A percentile compares a stretch with the other conserved stretches of the same genome.
Evolutionary conservation across 2,329 filamentous ascomycete genomes (phyloP).

Genomic region (Penicillium palitans): DNA sequence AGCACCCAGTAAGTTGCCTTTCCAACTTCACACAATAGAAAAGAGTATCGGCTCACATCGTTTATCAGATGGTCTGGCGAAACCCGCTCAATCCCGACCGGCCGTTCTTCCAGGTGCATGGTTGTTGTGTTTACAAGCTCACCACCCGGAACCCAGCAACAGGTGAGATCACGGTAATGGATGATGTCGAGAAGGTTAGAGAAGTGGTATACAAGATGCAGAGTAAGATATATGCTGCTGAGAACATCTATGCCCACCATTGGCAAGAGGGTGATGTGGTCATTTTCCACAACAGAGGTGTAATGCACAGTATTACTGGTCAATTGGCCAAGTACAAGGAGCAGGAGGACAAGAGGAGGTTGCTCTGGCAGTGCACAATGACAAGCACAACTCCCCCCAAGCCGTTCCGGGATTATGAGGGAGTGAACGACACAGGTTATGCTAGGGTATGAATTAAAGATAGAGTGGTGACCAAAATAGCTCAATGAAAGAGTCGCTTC

Average conservation of each 20-base stretch:
- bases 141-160: conserved; percentile 9
- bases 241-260: conserved; percentile 18
- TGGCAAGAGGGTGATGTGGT: conserved; percentile 17
- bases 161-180: conserved; percentile 9
- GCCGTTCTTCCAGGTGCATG: conserved; percentile 14
- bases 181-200: conserved; percentile 11
- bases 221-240: conserved; percentile 12
- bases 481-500: not conserved
- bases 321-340: conserved; percentile 12
- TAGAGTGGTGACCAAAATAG: not conserved
- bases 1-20: conserved; percentile 10
- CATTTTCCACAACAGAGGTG: conserved; percentile 16
- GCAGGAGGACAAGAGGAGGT: conserved; percentile 11
- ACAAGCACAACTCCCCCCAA: conserved; percentile 10
- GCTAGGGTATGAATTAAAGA: not conserved
- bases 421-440: conserved; percentile 11
- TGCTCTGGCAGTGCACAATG: conserved; percentile 18
- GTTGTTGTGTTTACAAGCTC: conserved; percentile 15
- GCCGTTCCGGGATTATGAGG: conserved; percentile 9
- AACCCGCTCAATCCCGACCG: conserved; percentile 13
- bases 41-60: not conserved
- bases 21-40: not conserved
- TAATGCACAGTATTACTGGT: conserved; percentile 18
- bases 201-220: conserved; percentile 15
- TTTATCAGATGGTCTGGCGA: conserved; percentile 12